A percentile compares a stretch with the other conserved stretches of the same genome.
These are phyloP conservation scores for Colletotrichum sp. DNA, from an alignment of 2,329 filamentous ascomycete species.

Conservation along the genomic window DNA sequence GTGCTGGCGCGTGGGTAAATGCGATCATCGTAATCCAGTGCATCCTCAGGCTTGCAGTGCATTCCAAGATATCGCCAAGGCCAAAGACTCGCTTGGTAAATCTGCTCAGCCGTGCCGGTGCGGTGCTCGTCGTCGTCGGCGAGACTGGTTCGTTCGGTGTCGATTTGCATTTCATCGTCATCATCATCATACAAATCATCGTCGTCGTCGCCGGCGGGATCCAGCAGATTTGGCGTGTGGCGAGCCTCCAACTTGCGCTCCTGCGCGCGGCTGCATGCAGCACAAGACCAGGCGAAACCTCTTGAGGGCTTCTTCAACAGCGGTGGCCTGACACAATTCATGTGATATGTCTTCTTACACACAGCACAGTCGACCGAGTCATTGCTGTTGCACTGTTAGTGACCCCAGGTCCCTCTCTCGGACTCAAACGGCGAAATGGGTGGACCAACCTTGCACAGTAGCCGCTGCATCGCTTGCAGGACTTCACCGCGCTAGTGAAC, in stretches of 20 bases:
- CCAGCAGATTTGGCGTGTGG: slow-evolving; percentile 78
- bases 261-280: slow-evolving; percentile 93
- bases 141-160: slow-evolving; percentile 69
- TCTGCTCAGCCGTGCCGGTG: slow-evolving; percentile 80
- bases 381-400: slow-evolving; percentile 57
- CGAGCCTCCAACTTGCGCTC: slow-evolving; percentile 91
- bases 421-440: slow-evolving; percentile 7
- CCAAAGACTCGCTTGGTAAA: slow-evolving; percentile 93
- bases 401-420: not conserved
- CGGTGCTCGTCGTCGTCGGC: slow-evolving; percentile 60
- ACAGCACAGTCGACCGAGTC: slow-evolving; percentile 98
- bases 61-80: slow-evolving; percentile 95
- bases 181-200: slow-evolving; percentile 72
- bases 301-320: slow-evolving; percentile 94
- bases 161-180: slow-evolving; percentile 65
- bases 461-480: slow-evolving; percentile 88
- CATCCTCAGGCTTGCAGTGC: slow-evolving; percentile 94
- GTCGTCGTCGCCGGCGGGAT: slow-evolving; percentile 72
- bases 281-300: slow-evolving; percentile 98
- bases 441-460: slow-evolving; percentile 85
- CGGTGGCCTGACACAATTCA: slow-evolving; percentile 94
- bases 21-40: slow-evolving; percentile 93
- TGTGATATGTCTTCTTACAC: slow-evolving; percentile 94
- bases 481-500: slow-evolving; percentile 93
- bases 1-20: slow-evolving; percentile 97